Evolutionary conservation across 768 basidiomycete species (phyloP).

Genomic region (Termitomyces sp.): DNA sequence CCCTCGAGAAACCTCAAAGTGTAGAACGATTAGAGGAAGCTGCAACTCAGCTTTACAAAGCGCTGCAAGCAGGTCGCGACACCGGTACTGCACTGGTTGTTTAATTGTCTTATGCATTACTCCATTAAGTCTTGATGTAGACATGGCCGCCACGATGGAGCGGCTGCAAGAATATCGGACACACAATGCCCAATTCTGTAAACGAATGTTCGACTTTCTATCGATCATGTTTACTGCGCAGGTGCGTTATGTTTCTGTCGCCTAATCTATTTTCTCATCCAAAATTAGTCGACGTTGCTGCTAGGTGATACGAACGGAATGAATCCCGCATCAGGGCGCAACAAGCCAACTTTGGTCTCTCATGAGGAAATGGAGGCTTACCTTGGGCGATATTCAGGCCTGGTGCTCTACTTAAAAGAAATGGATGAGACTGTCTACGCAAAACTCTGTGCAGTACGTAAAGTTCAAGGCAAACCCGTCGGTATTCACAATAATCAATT

Average conservation of each 20-base stretch:
- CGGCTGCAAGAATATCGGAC: constrained; percentile 87
- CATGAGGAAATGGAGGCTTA: constrained; percentile 79
- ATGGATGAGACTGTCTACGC: constrained; percentile 91
- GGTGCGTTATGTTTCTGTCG: constrained; percentile 36
- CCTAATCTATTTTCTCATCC: background rate
- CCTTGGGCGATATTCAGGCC: constrained; percentile 82
- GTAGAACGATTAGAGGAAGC: constrained; percentile 80
- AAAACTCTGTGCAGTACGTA: constrained; percentile 82
- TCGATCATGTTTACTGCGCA: constrained; percentile 91
- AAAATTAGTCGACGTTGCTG: constrained; percentile 58
- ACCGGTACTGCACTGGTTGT: constrained; percentile 49
- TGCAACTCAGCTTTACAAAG: constrained; percentile 90
- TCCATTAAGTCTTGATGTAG: constrained; percentile 29
- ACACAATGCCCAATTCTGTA: constrained; percentile 90
- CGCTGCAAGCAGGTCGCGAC: constrained; percentile 84
- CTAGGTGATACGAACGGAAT: constrained; percentile 62
- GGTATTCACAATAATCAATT: constrained; percentile 3
- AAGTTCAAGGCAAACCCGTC: background rate
- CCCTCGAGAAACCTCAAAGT: constrained; percentile 74
- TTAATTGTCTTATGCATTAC: constrained; percentile 10
- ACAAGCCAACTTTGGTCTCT: constrained; percentile 45
- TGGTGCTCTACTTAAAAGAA: constrained; percentile 92
- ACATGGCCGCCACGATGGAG: constrained; percentile 98
- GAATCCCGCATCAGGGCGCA: constrained; percentile 34
- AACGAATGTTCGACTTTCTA: constrained; percentile 84